These are phyloP conservation scores for Gentiana straminea DNA, from an alignment of 257 asterid species.

Conservation along the genomic window DNA sequence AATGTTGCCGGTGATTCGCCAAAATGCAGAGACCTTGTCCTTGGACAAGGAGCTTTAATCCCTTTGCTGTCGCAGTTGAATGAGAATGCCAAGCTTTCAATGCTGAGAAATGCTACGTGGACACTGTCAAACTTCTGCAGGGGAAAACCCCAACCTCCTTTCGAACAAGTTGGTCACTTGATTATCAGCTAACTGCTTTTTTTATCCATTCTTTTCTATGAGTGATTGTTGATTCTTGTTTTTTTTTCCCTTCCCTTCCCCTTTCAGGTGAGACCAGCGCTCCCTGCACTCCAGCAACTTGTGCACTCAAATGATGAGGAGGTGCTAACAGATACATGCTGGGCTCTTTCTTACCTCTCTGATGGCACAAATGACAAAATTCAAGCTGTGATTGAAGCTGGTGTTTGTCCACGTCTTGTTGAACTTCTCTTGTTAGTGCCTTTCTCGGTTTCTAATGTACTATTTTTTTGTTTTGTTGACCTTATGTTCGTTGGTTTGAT, in stretches of 20 bases:
- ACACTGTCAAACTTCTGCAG: constrained; percentile 86
- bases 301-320: constrained; percentile 76
- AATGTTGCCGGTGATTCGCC: constrained; percentile 96
- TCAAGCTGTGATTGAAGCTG: constrained; percentile 89
- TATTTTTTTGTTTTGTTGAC: too few relatives aligned
- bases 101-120: constrained; percentile 97
- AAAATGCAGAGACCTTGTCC: constrained; percentile 82
- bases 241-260: constrained; percentile 9
- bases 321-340: constrained; percentile 84
- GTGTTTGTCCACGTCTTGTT: constrained; percentile 67
- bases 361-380: constrained; percentile 85
- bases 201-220: neutral
- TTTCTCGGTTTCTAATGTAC: neutral
- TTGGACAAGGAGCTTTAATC: constrained; percentile 57
- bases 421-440: constrained; percentile 65
- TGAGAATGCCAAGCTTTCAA: constrained; percentile 70
- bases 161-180: constrained; percentile 56
- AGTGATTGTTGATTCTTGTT: too few relatives aligned
- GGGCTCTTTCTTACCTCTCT: constrained; percentile 91
- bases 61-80: constrained; percentile 71
- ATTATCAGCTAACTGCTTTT: neutral
- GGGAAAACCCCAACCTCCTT: constrained; percentile 90
- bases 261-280: constrained; percentile 71
- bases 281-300: constrained; percentile 69
- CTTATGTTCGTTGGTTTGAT: neutral